Conservation (phyloP, 1,139 yeast genomes). For the Yamadazyma atlantica region DNA sequence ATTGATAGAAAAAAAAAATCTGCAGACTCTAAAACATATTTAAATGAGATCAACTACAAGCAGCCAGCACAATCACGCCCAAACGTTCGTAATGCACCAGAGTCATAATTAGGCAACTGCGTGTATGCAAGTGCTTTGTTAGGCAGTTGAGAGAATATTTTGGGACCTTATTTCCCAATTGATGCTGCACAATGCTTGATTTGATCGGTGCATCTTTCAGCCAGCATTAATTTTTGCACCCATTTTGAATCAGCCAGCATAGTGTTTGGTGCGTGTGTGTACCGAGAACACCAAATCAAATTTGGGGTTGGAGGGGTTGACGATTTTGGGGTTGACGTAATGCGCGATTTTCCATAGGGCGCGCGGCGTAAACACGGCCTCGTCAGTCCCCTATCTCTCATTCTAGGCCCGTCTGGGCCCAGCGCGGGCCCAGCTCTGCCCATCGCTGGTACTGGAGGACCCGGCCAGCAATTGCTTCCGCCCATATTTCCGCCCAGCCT, state of each 20-base stretch:
- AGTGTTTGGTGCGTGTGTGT: not conserved
- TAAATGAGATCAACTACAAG: not conserved
- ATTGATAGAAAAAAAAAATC: not conserved
- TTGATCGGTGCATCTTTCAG: not conserved
- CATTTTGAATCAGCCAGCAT: not conserved
- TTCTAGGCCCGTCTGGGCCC: too few relatives aligned
- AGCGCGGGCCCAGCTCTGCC: too few relatives aligned
- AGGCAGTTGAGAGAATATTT: not conserved
- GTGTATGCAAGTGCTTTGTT: not conserved
- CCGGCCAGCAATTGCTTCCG: too few relatives aligned
- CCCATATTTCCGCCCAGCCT: too few relatives aligned
- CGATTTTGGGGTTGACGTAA: too few relatives aligned
- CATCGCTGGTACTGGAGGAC: too few relatives aligned
- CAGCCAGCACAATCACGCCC: not conserved
- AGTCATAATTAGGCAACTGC: not conserved
- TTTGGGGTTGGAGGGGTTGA: too few relatives aligned
- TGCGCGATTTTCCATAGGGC: too few relatives aligned
- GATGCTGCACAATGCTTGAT: not conserved
- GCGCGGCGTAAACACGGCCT: too few relatives aligned
- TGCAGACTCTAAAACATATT: not conserved
- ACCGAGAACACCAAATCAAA: too few relatives aligned
- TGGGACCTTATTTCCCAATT: not conserved
- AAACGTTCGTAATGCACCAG: slow-evolving; percentile 1
- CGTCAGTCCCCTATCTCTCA: too few relatives aligned
- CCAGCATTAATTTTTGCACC: not conserved